phyloP scores from a whole-genome alignment of 306 rosid genomes.

The Dryas alaskensis region DNA sequence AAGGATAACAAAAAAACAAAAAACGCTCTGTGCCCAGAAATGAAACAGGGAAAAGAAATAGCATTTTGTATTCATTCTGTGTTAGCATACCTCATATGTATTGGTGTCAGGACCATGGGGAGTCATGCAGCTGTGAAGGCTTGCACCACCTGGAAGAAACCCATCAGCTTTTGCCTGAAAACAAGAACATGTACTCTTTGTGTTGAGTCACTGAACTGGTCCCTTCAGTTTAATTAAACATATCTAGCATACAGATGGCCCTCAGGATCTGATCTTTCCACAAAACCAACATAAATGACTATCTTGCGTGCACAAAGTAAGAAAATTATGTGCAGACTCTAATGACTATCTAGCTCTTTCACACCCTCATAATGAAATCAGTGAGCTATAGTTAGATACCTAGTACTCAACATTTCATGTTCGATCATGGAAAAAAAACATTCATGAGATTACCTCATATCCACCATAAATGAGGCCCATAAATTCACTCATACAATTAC shows the following conservation, averaged over 20 bases:
- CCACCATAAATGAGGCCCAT: slow-evolving; percentile 97
- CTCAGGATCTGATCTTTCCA: too few species aligned
- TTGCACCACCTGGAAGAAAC: slow-evolving; percentile 87
- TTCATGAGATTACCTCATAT: slow-evolving; percentile 59
- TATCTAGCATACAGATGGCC: too few species aligned
- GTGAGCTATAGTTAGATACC: not conserved
- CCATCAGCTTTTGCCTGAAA: slow-evolving; percentile 89
- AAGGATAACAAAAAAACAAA: not conserved
- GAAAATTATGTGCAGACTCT: too few species aligned
- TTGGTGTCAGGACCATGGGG: slow-evolving; percentile 99
- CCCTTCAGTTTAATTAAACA: too few species aligned
- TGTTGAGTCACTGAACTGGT: not conserved
- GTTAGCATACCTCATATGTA: slow-evolving; percentile 70
- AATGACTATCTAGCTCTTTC: not conserved
- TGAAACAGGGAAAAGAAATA: not conserved
- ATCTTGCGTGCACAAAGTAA: too few species aligned
- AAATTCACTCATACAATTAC: slow-evolving; percentile 97
- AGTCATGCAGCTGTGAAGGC: slow-evolving; percentile 95
- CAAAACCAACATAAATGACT: too few species aligned
- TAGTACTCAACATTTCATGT: not conserved
- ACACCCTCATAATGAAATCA: not conserved
- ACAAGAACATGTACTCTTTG: slow-evolving; percentile 5
- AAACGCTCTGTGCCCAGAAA: not conserved
- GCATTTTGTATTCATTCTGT: not conserved
- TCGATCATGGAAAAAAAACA: too few species aligned